A percentile compares a stretch with the other conserved stretches of the same genome.
Evolutionary conservation across 208 protist species (phyloP).

Genomic region (Leishmania turanica): DNA sequence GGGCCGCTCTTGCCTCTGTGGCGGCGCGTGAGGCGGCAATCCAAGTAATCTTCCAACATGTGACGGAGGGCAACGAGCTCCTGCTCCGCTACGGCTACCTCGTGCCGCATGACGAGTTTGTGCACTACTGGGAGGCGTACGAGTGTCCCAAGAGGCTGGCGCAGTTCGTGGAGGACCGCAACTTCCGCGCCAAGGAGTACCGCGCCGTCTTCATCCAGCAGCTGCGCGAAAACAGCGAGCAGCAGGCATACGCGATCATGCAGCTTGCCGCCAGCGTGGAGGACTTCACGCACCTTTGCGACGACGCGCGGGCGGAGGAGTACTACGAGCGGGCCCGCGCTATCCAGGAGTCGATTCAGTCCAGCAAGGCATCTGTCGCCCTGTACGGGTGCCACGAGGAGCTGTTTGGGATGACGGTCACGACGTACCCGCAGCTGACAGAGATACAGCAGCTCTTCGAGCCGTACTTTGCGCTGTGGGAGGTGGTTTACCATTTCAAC

Average conservation of each 20-base stretch:
- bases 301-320: constrained; percentile 85
- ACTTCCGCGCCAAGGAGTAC: constrained; percentile 93
- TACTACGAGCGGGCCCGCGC: constrained; percentile 86
- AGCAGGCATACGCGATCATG: constrained; percentile 83
- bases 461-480: constrained; percentile 92
- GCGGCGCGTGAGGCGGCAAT: constrained; percentile 74
- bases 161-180: constrained; percentile 87
- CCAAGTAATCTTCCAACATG: constrained; percentile 58
- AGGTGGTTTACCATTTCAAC: constrained; percentile 84
- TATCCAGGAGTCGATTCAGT: constrained; percentile 71
- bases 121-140: constrained; percentile 87
- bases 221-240: constrained; percentile 88
- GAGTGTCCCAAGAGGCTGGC: constrained; percentile 92
- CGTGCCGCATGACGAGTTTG: constrained; percentile 75
- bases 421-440: constrained; percentile 91
- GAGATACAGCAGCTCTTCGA: constrained; percentile 88
- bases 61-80: constrained; percentile 86
- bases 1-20: constrained; percentile 73
- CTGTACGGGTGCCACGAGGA: constrained; percentile 92
- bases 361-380: constrained; percentile 64
- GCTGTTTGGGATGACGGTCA: constrained; percentile 83
- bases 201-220: constrained; percentile 89
- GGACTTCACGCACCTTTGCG: constrained; percentile 84
- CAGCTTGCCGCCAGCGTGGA: constrained; percentile 84
- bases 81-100: constrained; percentile 83